phyloP scores from a whole-genome alignment of 2,329 filamentous ascomycete species.

The Scedosporium minutisporum region DNA sequence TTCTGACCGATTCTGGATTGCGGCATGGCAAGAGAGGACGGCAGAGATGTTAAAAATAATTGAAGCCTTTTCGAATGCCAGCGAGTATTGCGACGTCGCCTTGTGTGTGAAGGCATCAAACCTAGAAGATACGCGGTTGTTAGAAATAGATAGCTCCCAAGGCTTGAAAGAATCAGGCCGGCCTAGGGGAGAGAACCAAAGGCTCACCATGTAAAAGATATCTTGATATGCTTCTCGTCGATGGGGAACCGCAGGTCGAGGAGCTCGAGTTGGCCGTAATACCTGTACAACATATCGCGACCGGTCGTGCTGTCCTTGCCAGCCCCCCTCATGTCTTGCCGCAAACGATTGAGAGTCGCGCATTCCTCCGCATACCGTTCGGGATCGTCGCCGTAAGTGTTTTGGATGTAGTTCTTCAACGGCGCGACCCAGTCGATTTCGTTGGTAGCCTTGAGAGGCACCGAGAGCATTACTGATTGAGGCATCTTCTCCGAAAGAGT shows the following conservation, averaged over 20 bases:
- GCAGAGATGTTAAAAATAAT: slow-evolving; percentile 99
- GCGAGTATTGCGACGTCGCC: slow-evolving; percentile 88
- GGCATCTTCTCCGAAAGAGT: slow-evolving; percentile 43
- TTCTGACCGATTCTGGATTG: slow-evolving; percentile 82
- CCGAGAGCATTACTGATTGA: slow-evolving; percentile 90
- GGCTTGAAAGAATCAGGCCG: slow-evolving; percentile 1
- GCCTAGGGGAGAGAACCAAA: neutral
- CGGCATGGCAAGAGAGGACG: slow-evolving; percentile 90
- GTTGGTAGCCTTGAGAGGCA: slow-evolving; percentile 86
- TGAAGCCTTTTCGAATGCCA: slow-evolving; percentile 96
- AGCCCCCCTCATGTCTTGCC: slow-evolving; percentile 96
- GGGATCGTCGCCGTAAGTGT: slow-evolving; percentile 92
- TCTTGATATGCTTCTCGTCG: slow-evolving; percentile 98
- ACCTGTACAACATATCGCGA: slow-evolving; percentile 86
- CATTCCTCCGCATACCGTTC: slow-evolving; percentile 95
- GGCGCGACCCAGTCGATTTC: slow-evolving; percentile 97
- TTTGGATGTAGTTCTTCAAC: slow-evolving; percentile 84
- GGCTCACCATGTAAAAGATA: slow-evolving; percentile 86
- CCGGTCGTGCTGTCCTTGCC: slow-evolving; percentile 94
- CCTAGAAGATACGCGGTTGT: slow-evolving; percentile 38
- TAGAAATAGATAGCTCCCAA: neutral
- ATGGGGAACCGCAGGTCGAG: slow-evolving; percentile 92
- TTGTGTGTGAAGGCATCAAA: slow-evolving; percentile 99
- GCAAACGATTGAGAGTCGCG: slow-evolving; percentile 80
- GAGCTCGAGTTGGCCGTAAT: slow-evolving; percentile 94